phyloP scores from a whole-genome alignment of 768 basidiomycete species.

The Royoungia palumana region DNA sequence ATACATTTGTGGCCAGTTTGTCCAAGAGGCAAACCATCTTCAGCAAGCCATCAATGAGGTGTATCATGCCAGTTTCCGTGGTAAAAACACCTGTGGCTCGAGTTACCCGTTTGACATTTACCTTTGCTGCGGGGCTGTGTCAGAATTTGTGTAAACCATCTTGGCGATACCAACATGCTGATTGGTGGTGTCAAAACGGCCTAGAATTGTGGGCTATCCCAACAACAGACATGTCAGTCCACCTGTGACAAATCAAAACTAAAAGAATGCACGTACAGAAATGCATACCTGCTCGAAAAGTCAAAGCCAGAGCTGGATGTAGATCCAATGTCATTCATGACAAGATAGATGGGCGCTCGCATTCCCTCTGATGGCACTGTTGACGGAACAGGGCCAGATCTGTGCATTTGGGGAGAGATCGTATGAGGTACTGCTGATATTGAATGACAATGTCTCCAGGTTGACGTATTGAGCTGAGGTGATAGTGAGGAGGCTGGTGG shows the following conservation, averaged over 20 bases:
- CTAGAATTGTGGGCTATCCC: slow-evolving; percentile 46
- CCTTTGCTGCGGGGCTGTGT: slow-evolving; percentile 95
- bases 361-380: too few species aligned
- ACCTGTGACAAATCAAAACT: too few species aligned
- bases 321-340: slow-evolving; percentile 24
- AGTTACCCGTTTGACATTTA: slow-evolving; percentile 98
- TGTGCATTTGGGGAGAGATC: slow-evolving; percentile 21
- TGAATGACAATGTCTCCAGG: slow-evolving; percentile 27
- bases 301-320: slow-evolving; percentile 16
- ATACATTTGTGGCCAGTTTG: slow-evolving; percentile 97
- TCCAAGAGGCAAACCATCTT: slow-evolving; percentile 90
- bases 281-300: slow-evolving; percentile 23
- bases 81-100: slow-evolving; percentile 86
- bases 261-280: slow-evolving; percentile 3
- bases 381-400: too few species aligned
- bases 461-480: slow-evolving; percentile 23
- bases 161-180: slow-evolving; percentile 38
- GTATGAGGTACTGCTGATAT: slow-evolving; percentile 21
- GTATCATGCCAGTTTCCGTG: slow-evolving; percentile 83
- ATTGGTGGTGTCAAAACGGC: slow-evolving; percentile 41
- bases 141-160: slow-evolving; percentile 39
- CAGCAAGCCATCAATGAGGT: slow-evolving; percentile 96
- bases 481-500: slow-evolving; percentile 31
- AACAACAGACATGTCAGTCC: background rate
- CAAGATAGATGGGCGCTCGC: slow-evolving; percentile 26